A percentile compares a stretch with the other conserved stretches of the same genome.
Conservation (phyloP, 2,329 filamentous ascomycete genomes). For the Clarireedia paspali region DNA sequence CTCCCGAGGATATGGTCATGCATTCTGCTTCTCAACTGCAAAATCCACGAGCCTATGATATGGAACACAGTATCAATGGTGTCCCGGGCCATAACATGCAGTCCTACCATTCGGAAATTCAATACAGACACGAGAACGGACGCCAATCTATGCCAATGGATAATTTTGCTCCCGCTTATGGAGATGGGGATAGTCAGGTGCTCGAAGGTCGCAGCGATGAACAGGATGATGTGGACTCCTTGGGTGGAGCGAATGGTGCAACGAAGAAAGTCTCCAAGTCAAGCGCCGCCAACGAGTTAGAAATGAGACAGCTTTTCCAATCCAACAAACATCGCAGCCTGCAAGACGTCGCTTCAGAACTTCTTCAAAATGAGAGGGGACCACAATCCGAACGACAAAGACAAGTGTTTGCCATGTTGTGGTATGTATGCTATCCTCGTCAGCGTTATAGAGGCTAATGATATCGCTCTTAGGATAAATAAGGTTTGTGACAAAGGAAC, state of each 20-base stretch:
- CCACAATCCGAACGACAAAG: conserved; percentile 77
- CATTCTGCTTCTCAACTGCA: conserved; percentile 50
- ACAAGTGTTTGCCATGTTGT: conserved; percentile 83
- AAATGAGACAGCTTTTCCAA: conserved; percentile 69
- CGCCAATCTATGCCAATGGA: conserved; percentile 49
- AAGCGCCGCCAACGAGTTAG: conserved; percentile 72
- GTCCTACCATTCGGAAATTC: conserved; percentile 36
- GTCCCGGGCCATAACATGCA: conserved; percentile 37
- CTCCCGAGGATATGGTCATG: conserved; percentile 52
- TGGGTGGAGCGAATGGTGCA: conserved; percentile 37
- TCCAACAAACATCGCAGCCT: conserved; percentile 60
- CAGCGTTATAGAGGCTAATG: conserved; percentile 7
- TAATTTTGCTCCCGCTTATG: conserved; percentile 46
- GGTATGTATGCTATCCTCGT: conserved; percentile 44
- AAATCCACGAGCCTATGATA: conserved; percentile 39
- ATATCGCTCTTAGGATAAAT: conserved; percentile 51
- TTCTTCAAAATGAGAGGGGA: conserved; percentile 71
- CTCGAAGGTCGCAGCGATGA: conserved; percentile 48
- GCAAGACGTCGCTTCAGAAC: conserved; percentile 65
- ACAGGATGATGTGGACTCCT: conserved; percentile 48
- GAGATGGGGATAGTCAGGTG: conserved; percentile 51
- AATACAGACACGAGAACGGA: conserved; percentile 29
- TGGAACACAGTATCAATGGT: conserved; percentile 42
- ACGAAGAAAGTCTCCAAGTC: conserved; percentile 54
- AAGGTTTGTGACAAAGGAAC: conserved; percentile 66